These are phyloP conservation scores for Lactarius tabidus DNA, from an alignment of 768 basidiomycete species.

Conservation along the genomic window DNA sequence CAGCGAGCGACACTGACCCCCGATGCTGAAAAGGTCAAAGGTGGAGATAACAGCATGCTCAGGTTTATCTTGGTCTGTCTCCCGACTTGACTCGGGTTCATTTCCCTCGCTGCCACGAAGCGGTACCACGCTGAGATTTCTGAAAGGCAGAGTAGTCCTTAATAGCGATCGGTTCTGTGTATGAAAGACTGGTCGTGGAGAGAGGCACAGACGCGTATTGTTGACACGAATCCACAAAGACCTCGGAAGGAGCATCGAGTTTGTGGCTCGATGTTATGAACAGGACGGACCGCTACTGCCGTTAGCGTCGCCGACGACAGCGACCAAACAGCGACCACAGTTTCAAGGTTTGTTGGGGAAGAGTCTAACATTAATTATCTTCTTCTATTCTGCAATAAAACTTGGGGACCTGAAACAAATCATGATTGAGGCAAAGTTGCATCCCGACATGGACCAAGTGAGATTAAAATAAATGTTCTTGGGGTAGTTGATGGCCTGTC, in stretches of 20 bases:
- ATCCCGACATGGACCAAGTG: background rate
- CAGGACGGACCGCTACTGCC: constrained; percentile 4
- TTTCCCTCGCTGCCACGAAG: background rate
- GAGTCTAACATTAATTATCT: background rate
- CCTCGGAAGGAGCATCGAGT: background rate
- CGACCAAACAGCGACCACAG: background rate
- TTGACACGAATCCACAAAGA: background rate
- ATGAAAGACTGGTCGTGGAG: background rate
- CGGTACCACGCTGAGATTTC: background rate
- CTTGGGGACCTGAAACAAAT: background rate
- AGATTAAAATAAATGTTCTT: background rate
- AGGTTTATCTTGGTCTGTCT: constrained; percentile 16
- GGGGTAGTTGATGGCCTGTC: background rate
- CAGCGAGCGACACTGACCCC: constrained; percentile 54
- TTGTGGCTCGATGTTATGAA: background rate
- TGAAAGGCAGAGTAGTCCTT: background rate
- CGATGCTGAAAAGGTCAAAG: constrained; percentile 90
- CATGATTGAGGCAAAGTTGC: background rate
- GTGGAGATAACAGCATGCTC: constrained; percentile 92
- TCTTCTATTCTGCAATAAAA: background rate
- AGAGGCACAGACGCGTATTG: background rate
- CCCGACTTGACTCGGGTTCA: background rate
- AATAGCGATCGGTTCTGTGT: background rate
- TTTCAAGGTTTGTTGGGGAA: background rate
- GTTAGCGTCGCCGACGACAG: background rate